phyloP scores from a whole-genome alignment of 768 basidiomycete genomes.

The Suillus variegatus region DNA sequence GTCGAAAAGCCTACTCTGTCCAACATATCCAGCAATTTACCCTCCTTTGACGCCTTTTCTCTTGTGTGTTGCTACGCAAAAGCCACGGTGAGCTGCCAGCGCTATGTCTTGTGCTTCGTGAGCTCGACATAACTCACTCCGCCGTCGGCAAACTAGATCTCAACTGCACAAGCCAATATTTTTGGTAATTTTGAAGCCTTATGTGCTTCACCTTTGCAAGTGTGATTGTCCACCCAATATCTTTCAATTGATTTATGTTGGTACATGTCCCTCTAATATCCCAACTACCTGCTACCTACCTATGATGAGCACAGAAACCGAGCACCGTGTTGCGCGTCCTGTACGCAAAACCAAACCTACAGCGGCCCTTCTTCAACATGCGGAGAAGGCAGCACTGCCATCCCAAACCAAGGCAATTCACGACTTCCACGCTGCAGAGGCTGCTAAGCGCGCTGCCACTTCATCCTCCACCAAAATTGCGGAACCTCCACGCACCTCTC shows the following conservation, averaged over 20 bases:
- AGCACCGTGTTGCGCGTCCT: neutral
- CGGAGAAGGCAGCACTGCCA: neutral
- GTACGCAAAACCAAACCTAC: neutral
- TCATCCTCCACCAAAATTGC: neutral
- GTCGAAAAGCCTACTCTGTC: too few species aligned
- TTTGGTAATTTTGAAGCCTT: too few species aligned
- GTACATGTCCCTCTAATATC: neutral
- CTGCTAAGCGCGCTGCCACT: neutral
- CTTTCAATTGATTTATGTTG: neutral
- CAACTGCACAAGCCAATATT: too few species aligned
- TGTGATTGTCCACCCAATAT: neutral
- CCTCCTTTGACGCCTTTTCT: too few species aligned
- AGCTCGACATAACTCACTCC: too few species aligned
- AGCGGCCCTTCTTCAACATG: neutral
- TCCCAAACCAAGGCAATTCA: neutral
- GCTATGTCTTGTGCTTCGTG: too few species aligned
- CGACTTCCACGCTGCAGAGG: neutral
- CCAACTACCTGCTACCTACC: neutral
- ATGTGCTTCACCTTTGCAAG: neutral
- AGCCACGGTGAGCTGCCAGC: too few species aligned
- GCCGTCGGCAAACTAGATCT: too few species aligned
- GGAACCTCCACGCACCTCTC: neutral
- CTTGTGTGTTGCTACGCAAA: too few species aligned
- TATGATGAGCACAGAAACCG: neutral
- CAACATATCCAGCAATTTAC: too few species aligned